phyloP scores from a whole-genome alignment of 768 basidiomycete species.

The Lactarius evosmus region DNA sequence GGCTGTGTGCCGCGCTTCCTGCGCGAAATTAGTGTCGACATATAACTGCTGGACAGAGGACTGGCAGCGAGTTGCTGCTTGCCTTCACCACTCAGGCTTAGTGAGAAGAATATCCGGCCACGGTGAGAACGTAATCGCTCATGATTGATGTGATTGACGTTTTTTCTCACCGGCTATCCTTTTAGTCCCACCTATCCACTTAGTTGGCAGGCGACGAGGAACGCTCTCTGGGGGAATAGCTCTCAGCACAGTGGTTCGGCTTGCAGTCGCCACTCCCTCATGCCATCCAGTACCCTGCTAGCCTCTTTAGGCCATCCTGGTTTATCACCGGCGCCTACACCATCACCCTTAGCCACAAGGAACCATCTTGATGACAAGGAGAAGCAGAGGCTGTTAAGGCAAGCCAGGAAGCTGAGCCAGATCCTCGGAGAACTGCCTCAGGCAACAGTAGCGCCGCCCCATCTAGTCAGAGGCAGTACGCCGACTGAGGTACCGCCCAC shows the following conservation, averaged over 20 bases:
- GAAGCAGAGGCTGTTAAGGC: constrained; percentile 41
- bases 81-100: constrained; percentile 4
- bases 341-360: constrained; percentile 30
- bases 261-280: neutral
- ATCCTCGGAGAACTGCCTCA: constrained; percentile 41
- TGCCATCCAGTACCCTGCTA: constrained; percentile 6
- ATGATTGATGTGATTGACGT: neutral
- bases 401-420: constrained; percentile 44
- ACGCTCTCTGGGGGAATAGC: neutral
- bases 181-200: neutral
- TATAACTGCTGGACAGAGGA: neutral
- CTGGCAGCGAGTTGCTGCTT: constrained; percentile 1
- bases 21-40: constrained; percentile 9
- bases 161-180: neutral
- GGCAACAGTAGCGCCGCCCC: constrained; percentile 16
- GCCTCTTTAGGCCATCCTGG: neutral
- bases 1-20: constrained; percentile 10
- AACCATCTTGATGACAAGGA: constrained; percentile 38
- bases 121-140: neutral
- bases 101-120: neutral
- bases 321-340: constrained; percentile 10
- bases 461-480: neutral
- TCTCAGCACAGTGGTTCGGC: neutral
- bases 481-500: constrained; percentile 9
- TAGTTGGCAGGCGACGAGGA: neutral